Evolutionary conservation across 371 early-diverging fungal genomes (phyloP).

Genomic region (Funneliformis caledonium): DNA sequence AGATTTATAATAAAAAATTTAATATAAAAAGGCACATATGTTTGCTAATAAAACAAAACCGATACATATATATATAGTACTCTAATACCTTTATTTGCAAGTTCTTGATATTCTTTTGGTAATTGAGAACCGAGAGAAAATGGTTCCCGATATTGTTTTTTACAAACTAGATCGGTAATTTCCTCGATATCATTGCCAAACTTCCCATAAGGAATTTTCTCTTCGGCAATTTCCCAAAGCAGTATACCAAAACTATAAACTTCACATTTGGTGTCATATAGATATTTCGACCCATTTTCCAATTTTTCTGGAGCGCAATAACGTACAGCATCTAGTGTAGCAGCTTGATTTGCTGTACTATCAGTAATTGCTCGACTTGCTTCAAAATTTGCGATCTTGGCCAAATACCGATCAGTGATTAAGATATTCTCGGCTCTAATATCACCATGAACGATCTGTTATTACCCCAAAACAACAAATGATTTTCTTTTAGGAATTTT

Average conservation of each 20-base stretch:
- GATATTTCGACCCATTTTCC: background rate
- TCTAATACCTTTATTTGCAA: conserved; percentile 11
- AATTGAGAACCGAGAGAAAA: background rate
- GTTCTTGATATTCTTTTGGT: conserved; percentile 10
- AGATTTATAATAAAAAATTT: background rate
- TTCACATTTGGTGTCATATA: background rate
- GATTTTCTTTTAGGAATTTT: too few relatives aligned
- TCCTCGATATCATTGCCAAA: conserved; percentile 30
- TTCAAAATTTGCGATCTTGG: too few relatives aligned
- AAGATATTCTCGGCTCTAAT: too few relatives aligned
- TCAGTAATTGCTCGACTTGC: too few relatives aligned
- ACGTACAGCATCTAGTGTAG: background rate
- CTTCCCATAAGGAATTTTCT: too few relatives aligned
- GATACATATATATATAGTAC: too few relatives aligned
- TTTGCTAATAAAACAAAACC: background rate
- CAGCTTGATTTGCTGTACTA: too few relatives aligned
- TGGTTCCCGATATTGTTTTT: conserved; percentile 16
- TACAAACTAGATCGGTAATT: background rate
- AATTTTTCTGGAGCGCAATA: conserved; percentile 27
- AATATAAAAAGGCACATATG: too few relatives aligned
- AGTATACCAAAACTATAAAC: too few relatives aligned
- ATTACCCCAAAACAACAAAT: too few relatives aligned
- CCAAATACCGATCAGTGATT: too few relatives aligned
- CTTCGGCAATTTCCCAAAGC: too few relatives aligned
- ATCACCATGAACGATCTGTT: conserved; percentile 16